phyloP scores from a whole-genome alignment of 1,284 basidiomycete genomes.

The Moesziomyces sp. region DNA sequence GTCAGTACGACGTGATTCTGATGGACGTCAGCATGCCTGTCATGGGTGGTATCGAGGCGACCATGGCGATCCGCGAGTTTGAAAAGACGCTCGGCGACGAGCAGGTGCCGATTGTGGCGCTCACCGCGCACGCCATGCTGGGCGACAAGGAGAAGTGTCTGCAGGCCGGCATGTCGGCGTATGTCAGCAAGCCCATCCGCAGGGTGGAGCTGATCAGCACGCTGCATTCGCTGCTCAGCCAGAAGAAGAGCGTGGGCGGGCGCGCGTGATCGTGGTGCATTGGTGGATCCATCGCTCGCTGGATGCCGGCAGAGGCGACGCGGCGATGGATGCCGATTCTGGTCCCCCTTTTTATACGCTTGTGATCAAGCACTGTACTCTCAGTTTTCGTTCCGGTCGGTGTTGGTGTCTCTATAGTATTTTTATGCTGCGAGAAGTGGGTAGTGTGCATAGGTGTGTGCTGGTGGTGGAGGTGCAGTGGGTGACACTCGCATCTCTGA shows the following conservation, averaged over 20 bases:
- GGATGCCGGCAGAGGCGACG: too few relatives aligned
- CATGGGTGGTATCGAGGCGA: slow-evolving; percentile 72
- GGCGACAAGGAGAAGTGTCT: slow-evolving; percentile 67
- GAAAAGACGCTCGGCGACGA: slow-evolving; percentile 80
- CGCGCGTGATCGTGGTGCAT: slow-evolving; percentile 10
- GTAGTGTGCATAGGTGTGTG: too few relatives aligned
- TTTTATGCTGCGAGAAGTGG: too few relatives aligned
- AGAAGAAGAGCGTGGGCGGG: slow-evolving; percentile 41
- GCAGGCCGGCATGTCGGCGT: slow-evolving; percentile 64
- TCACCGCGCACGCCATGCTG: slow-evolving; percentile 82
- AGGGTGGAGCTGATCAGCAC: slow-evolving; percentile 63
- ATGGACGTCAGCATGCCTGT: slow-evolving; percentile 87
- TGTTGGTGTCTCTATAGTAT: too few relatives aligned
- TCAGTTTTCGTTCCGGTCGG: too few relatives aligned
- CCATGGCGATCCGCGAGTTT: slow-evolving; percentile 77
- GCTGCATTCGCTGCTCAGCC: slow-evolving; percentile 54
- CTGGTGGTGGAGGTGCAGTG: too few relatives aligned
- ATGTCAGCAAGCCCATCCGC: slow-evolving; percentile 64
- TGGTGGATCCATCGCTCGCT: too few relatives aligned
- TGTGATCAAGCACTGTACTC: too few relatives aligned
- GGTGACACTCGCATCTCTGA: too few relatives aligned
- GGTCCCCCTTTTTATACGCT: too few relatives aligned
- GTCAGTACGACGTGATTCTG: slow-evolving; percentile 76
- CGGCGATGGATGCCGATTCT: too few relatives aligned
- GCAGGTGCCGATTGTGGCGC: slow-evolving; percentile 90